A percentile compares a stretch with the other conserved stretches of the same genome.
These are phyloP conservation scores for Alternaria tenuissima DNA, from an alignment of 2,329 filamentous ascomycete genomes.

Conservation along the genomic window DNA sequence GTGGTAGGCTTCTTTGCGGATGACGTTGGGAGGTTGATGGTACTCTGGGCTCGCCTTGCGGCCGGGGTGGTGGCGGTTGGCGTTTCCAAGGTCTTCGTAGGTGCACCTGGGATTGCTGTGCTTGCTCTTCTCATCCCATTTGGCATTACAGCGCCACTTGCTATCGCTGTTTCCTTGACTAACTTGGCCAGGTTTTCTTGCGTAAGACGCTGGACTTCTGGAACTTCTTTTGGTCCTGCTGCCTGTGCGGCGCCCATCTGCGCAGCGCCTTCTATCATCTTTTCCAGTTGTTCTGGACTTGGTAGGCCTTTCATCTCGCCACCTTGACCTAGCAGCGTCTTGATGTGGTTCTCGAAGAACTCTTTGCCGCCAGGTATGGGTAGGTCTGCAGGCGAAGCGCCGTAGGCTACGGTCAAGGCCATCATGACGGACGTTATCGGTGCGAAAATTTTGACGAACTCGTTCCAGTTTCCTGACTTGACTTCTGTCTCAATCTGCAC, in stretches of 20 bases:
- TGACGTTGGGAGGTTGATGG: conserved; percentile 27
- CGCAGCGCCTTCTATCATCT: conserved; percentile 48
- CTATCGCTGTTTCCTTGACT: conserved; percentile 50
- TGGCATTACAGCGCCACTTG: conserved; percentile 46
- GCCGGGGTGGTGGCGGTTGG: conserved; percentile 19
- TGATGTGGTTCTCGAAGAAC: conserved; percentile 49
- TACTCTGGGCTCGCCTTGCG: conserved; percentile 37
- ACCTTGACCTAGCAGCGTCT: conserved; percentile 38
- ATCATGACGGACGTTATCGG: conserved; percentile 61
- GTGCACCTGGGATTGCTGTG: conserved; percentile 38
- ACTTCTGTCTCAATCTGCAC: conserved; percentile 59
- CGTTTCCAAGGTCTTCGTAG: conserved; percentile 32
- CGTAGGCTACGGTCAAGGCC: conserved; percentile 56
- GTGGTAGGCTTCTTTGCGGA: conserved; percentile 20
- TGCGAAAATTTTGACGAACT: conserved; percentile 61
- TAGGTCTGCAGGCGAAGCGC: conserved; percentile 47
- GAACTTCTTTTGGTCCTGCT: conserved; percentile 35
- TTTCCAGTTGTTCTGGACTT: conserved; percentile 47
- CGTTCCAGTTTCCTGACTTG: conserved; percentile 60
- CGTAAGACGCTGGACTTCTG: conserved; percentile 43
- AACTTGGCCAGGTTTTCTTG: conserved; percentile 50
- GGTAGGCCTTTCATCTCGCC: conserved; percentile 47
- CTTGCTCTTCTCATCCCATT: conserved; percentile 40
- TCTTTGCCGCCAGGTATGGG: conserved; percentile 46
- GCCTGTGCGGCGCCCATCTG: conserved; percentile 43